Percentiles rank a stretch among this genome's conserved stretches.
These are phyloP conservation scores for Fusarium decemcellulare DNA, from an alignment of 2,329 filamentous ascomycete genomes.

Conservation along the genomic window DNA sequence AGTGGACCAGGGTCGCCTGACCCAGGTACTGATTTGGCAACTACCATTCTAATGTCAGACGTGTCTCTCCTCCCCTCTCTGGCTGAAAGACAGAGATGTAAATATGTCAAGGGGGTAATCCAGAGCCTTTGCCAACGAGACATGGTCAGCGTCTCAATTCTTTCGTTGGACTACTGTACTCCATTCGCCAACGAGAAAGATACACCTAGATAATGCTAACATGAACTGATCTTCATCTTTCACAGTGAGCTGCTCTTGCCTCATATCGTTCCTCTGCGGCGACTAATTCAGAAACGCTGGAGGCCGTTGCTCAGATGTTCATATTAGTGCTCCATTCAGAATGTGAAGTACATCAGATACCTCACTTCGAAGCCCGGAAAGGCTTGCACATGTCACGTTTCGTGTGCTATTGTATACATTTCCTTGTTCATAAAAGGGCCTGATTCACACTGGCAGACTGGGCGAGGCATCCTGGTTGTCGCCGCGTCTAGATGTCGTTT, in stretches of 20 bases:
- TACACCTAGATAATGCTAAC: background rate
- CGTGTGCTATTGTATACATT: background rate
- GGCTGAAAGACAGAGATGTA: conserved; percentile 1
- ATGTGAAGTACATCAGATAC: conserved; percentile 8
- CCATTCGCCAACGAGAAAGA: background rate
- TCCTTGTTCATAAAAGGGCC: background rate
- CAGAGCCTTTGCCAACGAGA: background rate
- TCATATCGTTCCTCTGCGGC: background rate
- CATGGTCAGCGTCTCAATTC: conserved; percentile 1
- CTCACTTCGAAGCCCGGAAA: background rate
- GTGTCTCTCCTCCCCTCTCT: conserved; percentile 30
- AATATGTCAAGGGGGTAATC: background rate
- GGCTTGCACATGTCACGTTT: conserved; percentile 1
- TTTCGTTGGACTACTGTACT: background rate
- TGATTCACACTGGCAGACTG: conserved; percentile 1
- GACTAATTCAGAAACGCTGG: background rate
- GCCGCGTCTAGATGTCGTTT: conserved; percentile 10
- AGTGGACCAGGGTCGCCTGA: conserved; percentile 17
- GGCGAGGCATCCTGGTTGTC: conserved; percentile 9
- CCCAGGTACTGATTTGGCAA: conserved; percentile 25
- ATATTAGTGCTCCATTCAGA: background rate
- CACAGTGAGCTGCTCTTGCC: background rate
- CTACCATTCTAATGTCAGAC: conserved; percentile 18
- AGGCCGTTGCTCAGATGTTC: background rate
- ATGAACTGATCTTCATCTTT: background rate